phyloP scores from a whole-genome alignment of 352 stramenopile genomes.

The Phytophthora quininea region DNA sequence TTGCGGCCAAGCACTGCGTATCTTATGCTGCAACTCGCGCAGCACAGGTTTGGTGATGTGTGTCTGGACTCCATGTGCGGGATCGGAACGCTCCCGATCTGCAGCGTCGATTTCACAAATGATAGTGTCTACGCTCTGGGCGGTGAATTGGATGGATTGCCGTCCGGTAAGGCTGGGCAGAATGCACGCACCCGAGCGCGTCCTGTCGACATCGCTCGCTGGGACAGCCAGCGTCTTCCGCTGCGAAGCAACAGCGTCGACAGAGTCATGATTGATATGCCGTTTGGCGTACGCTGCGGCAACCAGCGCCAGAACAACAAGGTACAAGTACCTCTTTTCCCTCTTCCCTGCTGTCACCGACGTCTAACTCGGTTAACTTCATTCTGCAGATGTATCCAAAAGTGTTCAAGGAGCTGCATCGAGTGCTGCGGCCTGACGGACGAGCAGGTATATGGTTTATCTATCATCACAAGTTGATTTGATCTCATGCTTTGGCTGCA shows the following conservation, averaged over 20 bases:
- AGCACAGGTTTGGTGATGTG: conserved; percentile 64
- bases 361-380: not conserved
- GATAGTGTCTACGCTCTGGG: conserved; percentile 68
- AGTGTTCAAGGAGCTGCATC: conserved; percentile 72
- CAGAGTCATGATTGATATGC: conserved; percentile 78
- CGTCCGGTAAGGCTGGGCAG: conserved; percentile 55
- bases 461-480: not conserved
- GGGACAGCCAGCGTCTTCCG: conserved; percentile 66
- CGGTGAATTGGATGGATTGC: conserved; percentile 63
- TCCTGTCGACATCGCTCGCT: conserved; percentile 62
- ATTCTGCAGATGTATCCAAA: conserved; percentile 69
- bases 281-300: conserved; percentile 77
- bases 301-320: conserved; percentile 75
- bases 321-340: conserved; percentile 22
- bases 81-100: conserved; percentile 80
- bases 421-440: conserved; percentile 59
- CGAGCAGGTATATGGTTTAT: conserved; percentile 42
- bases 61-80: conserved; percentile 86
- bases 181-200: conserved; percentile 48
- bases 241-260: conserved; percentile 63
- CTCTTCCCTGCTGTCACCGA: too few species aligned
- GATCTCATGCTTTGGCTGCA: not conserved
- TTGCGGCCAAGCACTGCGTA: conserved; percentile 78
- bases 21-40: conserved; percentile 71
- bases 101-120: conserved; percentile 49